A percentile compares a stretch with the other conserved stretches of the same genome.
Conservation (phyloP, 1,139 yeast species). For the Kodamaea suecica region DNA sequence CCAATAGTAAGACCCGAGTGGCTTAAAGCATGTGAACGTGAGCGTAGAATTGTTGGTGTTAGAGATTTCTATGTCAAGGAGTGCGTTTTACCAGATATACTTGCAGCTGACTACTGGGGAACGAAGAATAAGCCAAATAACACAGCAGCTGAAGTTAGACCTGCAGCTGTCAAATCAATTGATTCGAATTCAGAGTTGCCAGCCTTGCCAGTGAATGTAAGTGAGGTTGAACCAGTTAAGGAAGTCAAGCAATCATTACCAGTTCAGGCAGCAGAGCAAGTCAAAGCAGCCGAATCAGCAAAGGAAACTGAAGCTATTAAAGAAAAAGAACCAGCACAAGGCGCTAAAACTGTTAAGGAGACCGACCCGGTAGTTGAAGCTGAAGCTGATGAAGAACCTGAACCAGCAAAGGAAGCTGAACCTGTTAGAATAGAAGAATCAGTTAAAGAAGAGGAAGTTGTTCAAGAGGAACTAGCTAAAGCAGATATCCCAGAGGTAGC, state of each 20-base stretch:
- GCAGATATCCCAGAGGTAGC: too few relatives aligned
- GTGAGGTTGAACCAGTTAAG: not conserved
- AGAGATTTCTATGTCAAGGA: slow-evolving; percentile 70
- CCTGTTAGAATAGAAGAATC: slow-evolving; percentile 3
- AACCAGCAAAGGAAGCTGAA: slow-evolving; percentile 4
- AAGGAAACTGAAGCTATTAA: slow-evolving; percentile 1
- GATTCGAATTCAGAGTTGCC: slow-evolving; percentile 1
- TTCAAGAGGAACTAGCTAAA: slow-evolving; percentile 11
- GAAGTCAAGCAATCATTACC: slow-evolving; percentile 2
- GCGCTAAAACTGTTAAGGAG: slow-evolving; percentile 2
- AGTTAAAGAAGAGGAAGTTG: slow-evolving; percentile 2
- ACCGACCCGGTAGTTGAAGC: slow-evolving; percentile 4
- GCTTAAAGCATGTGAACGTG: slow-evolving; percentile 91
- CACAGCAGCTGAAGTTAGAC: too few relatives aligned
- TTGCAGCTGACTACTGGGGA: slow-evolving; percentile 44
- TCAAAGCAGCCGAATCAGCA: slow-evolving; percentile 1
- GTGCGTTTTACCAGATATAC: slow-evolving; percentile 47
- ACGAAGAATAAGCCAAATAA: slow-evolving; percentile 11
- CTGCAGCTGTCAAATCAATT: not conserved
- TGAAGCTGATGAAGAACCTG: not conserved
- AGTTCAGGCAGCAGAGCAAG: too few relatives aligned
- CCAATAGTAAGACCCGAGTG: slow-evolving; percentile 97
- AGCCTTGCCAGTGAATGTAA: slow-evolving; percentile 1
- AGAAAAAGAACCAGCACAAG: slow-evolving; percentile 1
- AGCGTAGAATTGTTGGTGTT: slow-evolving; percentile 89